A percentile compares a stretch with the other conserved stretches of the same genome.
Evolutionary conservation across 2,329 filamentous ascomycete species (phyloP).

Genomic region (Verticillium alfalfae): DNA sequence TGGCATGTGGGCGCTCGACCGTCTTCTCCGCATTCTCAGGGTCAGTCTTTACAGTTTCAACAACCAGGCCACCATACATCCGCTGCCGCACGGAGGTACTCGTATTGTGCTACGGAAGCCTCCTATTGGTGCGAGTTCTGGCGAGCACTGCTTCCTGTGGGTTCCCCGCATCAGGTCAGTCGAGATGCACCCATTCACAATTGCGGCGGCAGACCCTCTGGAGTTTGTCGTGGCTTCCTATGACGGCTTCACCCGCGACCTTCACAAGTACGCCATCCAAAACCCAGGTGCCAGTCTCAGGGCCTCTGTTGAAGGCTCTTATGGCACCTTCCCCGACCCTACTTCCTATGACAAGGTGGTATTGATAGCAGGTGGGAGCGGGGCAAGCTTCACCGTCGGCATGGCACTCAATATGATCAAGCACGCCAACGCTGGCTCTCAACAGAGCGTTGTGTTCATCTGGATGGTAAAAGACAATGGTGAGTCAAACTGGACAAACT

Average conservation of each 20-base stretch:
- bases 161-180: slow-evolving; percentile 50
- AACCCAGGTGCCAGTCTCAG: slow-evolving; percentile 35
- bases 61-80: slow-evolving; percentile 46
- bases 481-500: slow-evolving; percentile 14
- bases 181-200: slow-evolving; percentile 61
- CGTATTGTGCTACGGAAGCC: slow-evolving; percentile 48
- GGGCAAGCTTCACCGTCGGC: slow-evolving; percentile 50
- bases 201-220: slow-evolving; percentile 43
- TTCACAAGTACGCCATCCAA: slow-evolving; percentile 36
- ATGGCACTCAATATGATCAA: slow-evolving; percentile 29
- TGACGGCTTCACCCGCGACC: slow-evolving; percentile 48
- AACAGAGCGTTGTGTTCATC: slow-evolving; percentile 27
- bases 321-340: slow-evolving; percentile 45
- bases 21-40: slow-evolving; percentile 38
- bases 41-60: slow-evolving; percentile 38
- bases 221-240: slow-evolving; percentile 55
- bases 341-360: slow-evolving; percentile 15
- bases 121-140: slow-evolving; percentile 39
- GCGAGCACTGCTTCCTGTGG: slow-evolving; percentile 61
- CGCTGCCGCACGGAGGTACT: slow-evolving; percentile 48
- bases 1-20: slow-evolving; percentile 45
- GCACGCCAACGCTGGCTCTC: slow-evolving; percentile 11
- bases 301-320: slow-evolving; percentile 48
- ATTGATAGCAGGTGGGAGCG: slow-evolving; percentile 37
- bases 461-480: slow-evolving; percentile 31